Base-by-base conservation (phyloP, 768 basidiomycete genomes). In the Podaxis pistillaris region DNA sequence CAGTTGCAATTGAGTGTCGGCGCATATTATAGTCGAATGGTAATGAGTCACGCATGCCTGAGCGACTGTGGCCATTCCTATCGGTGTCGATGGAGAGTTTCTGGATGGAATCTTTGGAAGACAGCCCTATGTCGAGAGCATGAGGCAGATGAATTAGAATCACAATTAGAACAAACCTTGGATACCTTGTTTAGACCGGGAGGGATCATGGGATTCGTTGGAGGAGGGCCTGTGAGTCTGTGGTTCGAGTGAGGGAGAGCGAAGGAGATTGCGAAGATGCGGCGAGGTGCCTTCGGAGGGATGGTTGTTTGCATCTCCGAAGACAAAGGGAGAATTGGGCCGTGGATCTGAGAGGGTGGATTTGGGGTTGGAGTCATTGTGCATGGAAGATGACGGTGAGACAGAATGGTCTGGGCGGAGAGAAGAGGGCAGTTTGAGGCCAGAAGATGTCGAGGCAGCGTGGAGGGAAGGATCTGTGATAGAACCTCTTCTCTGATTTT, bases 401-500 rank as follows among this genome's bases (percentile, higher is more conserved):
- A 71, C 30, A 69, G 65, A 57, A 40, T 64, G 49, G 67, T 65
- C 65, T 55, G 60, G 41, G 9, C 65, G 60, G 52, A 57, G 53
- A 4, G 38, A 47, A 13, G 57, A 24, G 69, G 68, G 69, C 36
- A 68, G 65, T 62, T 75, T 76, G 49, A 69, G 53, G 56, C 58
- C 63, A 63, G 62, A 41, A 52, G 53, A 49, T 0, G 74, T 72
- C 3, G 80, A 74, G 28, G 84, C 78, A 63, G 87, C 86, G 75
- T 91, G 89, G 55, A 92, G 80, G 46, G 88, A 87, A 2, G 91
- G 91, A 78, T 93, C 92, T 7, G 91, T 91, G 70, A 91, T 88
- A 1, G 92, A 93, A 63, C 90, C 90, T 62, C 90, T 78, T n/a
- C 91, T 84, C 70, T 92, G 91, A 59, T 83, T 90, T 72, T 91